Conservation (phyloP, 2,329 filamentous ascomycete genomes). For the Calonectria fujianensis region DNA sequence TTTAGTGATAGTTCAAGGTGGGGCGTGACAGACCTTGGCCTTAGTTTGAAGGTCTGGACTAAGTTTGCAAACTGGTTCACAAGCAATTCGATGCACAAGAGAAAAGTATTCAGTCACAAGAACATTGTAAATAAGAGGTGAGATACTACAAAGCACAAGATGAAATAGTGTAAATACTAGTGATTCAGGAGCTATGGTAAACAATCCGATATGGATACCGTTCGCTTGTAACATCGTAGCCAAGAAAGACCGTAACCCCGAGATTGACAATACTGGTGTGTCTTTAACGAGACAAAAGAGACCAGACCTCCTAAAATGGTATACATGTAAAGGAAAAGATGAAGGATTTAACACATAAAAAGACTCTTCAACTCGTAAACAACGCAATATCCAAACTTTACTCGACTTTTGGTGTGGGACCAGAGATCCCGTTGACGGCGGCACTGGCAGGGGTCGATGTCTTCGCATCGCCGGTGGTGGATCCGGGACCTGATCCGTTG, state of each 20-base stretch:
- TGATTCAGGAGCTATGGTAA: conserved; percentile 46
- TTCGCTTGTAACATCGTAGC: conserved; percentile 56
- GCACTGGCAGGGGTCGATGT: conserved; percentile 68
- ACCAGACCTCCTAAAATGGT: conserved; percentile 46
- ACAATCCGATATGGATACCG: conserved; percentile 53
- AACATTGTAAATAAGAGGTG: neutral
- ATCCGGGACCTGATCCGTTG: conserved; percentile 67
- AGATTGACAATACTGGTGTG: conserved; percentile 49
- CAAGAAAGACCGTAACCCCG: conserved; percentile 55
- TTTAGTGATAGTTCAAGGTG: neutral
- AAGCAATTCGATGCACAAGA: neutral
- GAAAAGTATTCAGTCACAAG: neutral
- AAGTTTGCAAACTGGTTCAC: neutral
- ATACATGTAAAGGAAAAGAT: conserved; percentile 48
- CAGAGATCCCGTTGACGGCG: conserved; percentile 66
- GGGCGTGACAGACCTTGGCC: neutral
- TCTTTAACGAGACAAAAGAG: conserved; percentile 48
- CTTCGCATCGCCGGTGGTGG: conserved; percentile 72
- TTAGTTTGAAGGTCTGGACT: neutral
- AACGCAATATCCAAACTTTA: conserved; percentile 48
- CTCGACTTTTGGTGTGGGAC: conserved; percentile 69
- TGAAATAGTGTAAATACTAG: conserved; percentile 41
- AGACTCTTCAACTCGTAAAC: conserved; percentile 53
- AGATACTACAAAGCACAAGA: neutral
- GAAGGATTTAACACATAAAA: conserved; percentile 47